Conservation (phyloP, 2,329 filamentous ascomycete species). For the Furcasterigmium furcatum region DNA sequence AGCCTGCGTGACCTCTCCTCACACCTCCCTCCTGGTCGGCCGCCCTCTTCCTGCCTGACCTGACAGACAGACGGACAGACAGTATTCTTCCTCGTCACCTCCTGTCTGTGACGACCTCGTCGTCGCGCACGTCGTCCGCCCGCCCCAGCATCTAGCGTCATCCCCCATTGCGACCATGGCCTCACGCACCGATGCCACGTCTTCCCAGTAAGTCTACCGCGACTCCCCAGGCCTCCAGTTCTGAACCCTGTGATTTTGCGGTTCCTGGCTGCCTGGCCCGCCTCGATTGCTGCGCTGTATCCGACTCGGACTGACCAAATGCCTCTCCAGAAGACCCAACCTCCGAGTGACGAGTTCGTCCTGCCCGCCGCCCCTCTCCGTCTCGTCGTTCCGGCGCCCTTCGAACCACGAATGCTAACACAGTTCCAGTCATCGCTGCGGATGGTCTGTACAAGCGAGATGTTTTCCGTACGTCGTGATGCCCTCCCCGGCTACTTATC, state of each 20-base stretch:
- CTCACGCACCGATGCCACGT: neutral
- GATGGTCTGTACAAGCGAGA: conserved; percentile 98
- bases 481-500: neutral
- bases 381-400: conserved; percentile 6
- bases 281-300: neutral
- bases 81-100: no score
- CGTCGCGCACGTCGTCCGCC: conserved; percentile 7
- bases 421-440: conserved; percentile 82
- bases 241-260: no score
- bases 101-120: conserved; percentile 8
- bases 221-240: neutral
- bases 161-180: neutral
- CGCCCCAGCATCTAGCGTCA: no score
- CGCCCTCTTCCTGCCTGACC: neutral
- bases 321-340: conserved; percentile 60
- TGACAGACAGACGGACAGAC: no score
- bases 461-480: conserved; percentile 80
- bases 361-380: conserved; percentile 11
- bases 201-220: neutral
- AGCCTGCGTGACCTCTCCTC: conserved; percentile 1
- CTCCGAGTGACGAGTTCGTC: conserved; percentile 86
- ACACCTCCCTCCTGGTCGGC: conserved; percentile 5
- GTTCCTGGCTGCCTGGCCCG: neutral
- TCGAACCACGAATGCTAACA: conserved; percentile 28
- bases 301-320: neutral